A percentile compares a stretch with the other conserved stretches of the same genome.
Conservation (phyloP, 345 rosid species). For the Erysimum cheiranthoides region DNA sequence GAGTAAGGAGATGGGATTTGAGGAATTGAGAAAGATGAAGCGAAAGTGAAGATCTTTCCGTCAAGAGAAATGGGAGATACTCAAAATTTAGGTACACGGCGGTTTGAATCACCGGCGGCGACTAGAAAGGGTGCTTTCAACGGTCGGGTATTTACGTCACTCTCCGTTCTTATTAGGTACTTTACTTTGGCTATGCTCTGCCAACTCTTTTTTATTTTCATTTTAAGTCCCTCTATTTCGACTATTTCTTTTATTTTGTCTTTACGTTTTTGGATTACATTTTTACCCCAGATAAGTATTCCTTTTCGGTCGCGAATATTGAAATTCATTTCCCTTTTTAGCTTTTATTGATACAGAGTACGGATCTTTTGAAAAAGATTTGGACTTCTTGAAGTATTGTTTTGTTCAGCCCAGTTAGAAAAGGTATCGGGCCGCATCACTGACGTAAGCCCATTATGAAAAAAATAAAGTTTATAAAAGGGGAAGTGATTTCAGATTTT, state of each 20-base stretch:
- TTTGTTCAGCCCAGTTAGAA: slow-evolving; percentile 6
- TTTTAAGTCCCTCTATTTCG: slow-evolving; percentile 27
- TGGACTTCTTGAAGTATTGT: neutral
- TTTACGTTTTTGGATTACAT: neutral
- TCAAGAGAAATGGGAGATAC: slow-evolving; percentile 2
- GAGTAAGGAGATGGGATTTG: slow-evolving; percentile 25
- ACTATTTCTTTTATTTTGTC: neutral
- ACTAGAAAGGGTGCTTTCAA: slow-evolving; percentile 40
- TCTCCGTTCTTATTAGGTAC: slow-evolving; percentile 30
- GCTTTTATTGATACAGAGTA: neutral
- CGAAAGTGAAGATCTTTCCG: slow-evolving; percentile 31
- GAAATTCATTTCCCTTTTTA: slow-evolving; percentile 1
- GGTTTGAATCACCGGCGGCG: slow-evolving; percentile 42
- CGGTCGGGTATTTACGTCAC: slow-evolving; percentile 49
- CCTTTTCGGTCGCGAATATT: neutral
- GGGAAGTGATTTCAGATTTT: neutral
- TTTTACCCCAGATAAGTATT: neutral
- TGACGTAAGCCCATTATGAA: slow-evolving; percentile 8
- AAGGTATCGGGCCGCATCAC: neutral
- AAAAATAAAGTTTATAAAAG: neutral
- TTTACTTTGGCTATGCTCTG: slow-evolving; percentile 30
- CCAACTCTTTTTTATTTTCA: slow-evolving; percentile 30
- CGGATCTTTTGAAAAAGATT: neutral
- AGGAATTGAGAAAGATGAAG: slow-evolving; percentile 20
- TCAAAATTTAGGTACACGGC: neutral